Evolutionary conservation across 2,329 filamentous ascomycete genomes (phyloP).

Genomic region (Exophiala aquamarina): DNA sequence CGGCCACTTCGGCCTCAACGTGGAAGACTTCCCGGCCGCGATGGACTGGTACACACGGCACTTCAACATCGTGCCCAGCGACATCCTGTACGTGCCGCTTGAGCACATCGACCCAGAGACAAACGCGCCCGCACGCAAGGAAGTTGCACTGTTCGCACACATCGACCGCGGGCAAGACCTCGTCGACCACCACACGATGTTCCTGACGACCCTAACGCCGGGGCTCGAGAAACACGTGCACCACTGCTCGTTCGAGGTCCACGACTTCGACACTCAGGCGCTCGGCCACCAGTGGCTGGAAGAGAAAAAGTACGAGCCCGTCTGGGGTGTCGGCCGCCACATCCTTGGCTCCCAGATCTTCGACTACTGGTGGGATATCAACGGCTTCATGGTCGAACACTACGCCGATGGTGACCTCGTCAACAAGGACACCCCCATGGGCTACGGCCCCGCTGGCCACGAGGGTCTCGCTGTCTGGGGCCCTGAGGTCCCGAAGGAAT

Average conservation of each 20-base stretch:
- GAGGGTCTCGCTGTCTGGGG: constrained; percentile 39
- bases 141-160: constrained; percentile 48
- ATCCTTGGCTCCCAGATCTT: constrained; percentile 71
- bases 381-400: constrained; percentile 65
- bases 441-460: constrained; percentile 34
- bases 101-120: constrained; percentile 20
- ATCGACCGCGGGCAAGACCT: constrained; percentile 49
- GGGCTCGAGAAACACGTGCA: constrained; percentile 56
- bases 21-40: constrained; percentile 38
- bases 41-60: constrained; percentile 46
- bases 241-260: constrained; percentile 69
- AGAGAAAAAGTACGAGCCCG: constrained; percentile 61
- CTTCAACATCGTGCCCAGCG: constrained; percentile 50
- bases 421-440: constrained; percentile 34
- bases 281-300: constrained; percentile 70
- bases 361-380: constrained; percentile 52
- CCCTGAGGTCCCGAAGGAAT: constrained; percentile 35
- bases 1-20: constrained; percentile 49
- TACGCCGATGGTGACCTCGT: constrained; percentile 66
- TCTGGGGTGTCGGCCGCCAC: constrained; percentile 72
- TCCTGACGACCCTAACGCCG: constrained; percentile 37
- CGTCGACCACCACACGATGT: constrained; percentile 56
- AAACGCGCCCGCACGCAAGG: constrained; percentile 20
- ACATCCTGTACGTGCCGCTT: constrained; percentile 41
- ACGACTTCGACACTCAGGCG: constrained; percentile 70